Evolutionary conservation across 352 stramenopile genomes (phyloP).

Genomic region (Globisporangium cederbergense): DNA sequence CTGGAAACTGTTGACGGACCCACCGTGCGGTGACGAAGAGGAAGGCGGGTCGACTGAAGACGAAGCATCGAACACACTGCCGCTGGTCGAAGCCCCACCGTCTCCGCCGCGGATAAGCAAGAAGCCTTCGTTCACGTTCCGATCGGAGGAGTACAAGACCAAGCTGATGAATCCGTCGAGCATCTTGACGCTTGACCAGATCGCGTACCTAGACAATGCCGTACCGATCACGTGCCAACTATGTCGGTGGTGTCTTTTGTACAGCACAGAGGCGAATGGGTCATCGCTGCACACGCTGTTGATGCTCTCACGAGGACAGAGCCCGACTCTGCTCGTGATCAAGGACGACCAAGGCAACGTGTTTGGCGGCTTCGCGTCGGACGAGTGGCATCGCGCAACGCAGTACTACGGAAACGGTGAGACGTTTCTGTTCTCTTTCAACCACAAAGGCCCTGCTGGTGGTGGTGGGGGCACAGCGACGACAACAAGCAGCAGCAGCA

Average conservation of each 20-base stretch:
- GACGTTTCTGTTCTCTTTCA: slow-evolving; percentile 88
- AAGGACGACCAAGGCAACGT: slow-evolving; percentile 72
- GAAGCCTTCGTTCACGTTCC: slow-evolving; percentile 55
- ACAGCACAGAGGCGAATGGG: slow-evolving; percentile 71
- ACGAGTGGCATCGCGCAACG: slow-evolving; percentile 72
- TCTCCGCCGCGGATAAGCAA: slow-evolving; percentile 38
- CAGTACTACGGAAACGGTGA: slow-evolving; percentile 89
- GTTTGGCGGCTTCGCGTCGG: slow-evolving; percentile 81
- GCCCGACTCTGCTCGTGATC: slow-evolving; percentile 75
- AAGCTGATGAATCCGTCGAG: slow-evolving; percentile 74
- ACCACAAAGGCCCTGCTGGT: slow-evolving; percentile 21
- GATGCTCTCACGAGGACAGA: slow-evolving; percentile 63
- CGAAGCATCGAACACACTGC: slow-evolving; percentile 19
- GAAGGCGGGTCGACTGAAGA: slow-evolving; percentile 31
- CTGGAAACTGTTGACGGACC: slow-evolving; percentile 27
- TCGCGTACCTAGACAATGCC: slow-evolving; percentile 65
- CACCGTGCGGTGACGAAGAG: slow-evolving; percentile 20
- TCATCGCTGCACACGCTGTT: slow-evolving; percentile 77
- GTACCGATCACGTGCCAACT: slow-evolving; percentile 78
- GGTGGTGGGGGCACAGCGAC: not conserved
- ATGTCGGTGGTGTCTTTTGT: slow-evolving; percentile 80
- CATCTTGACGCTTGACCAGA: slow-evolving; percentile 68
- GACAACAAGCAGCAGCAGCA: slow-evolving; percentile 16
- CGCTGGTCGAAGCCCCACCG: slow-evolving; percentile 16
- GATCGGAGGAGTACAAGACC: slow-evolving; percentile 58